Evolutionary conservation across 2,329 filamentous ascomycete genomes (phyloP), one percentile per base, ranked within the genome.

Genomic region (Shiraia bambusicola): DNA sequence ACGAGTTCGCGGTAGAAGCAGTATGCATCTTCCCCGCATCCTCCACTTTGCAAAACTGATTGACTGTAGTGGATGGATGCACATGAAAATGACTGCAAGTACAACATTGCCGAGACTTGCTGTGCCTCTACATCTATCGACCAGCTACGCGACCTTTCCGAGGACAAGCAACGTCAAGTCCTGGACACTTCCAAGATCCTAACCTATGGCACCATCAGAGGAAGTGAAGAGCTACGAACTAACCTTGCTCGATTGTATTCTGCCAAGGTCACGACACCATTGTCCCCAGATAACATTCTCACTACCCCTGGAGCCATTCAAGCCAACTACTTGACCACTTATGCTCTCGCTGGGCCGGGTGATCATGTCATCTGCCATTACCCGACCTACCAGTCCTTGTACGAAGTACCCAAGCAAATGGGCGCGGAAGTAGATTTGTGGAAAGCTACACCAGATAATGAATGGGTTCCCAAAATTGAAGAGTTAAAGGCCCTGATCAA

Each of bases 311-410:
- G 90, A 8, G 88, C 88, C 11, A 94, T 94, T 36, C 77, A 81
- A 5, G 89, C 88, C n/a, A 95, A 95, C 61, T 88, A 89, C 55
- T 71, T 93, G n/a, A 72, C 83, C 2, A 77, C 93, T 6, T 91
- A 91, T 65, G 76, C 84, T 1, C 73, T 93, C 6, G 63, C 93
- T 2, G 80, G 81, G 0, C 80, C 82, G 0, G 86, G 83, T 1
- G 88, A 95, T 61, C 89, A 95, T 74, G 86, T 92, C 33, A 79
- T 95, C 44, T 93, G 87, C 59, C 86, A 93, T 43, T 88, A 90
- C 62, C 89, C 90, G 10, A 92, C 88, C 1, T 94, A 69, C 58
- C 87, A 93, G 65, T 88, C 93, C 57, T 76, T 95, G 1, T 93
- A 92, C 61, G 75, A 82, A 8, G 80, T 94, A 1, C 88, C 89